A percentile compares a stretch with the other conserved stretches of the same genome.
Evolutionary conservation across 225 moss, liverwort and hornwort genomes (phyloP).

Genomic region (Anthoceros angustus): DNA sequence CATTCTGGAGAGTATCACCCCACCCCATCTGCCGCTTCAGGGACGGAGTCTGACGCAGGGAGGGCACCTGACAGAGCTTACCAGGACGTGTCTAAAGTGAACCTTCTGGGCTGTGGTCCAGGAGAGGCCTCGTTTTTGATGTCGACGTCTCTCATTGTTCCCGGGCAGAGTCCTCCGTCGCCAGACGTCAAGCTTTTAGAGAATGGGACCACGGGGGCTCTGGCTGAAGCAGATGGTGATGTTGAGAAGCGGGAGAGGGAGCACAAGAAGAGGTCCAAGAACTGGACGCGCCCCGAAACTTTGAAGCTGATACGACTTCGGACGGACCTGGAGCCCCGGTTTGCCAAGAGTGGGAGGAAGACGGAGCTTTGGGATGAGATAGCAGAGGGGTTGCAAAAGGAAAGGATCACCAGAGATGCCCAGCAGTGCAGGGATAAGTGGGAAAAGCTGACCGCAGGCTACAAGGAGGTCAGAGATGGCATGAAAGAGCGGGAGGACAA

Average conservation of each 20-base stretch:
- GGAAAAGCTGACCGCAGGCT: constrained; percentile 89
- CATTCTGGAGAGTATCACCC: neutral
- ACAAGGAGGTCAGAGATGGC: constrained; percentile 86
- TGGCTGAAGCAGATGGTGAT: constrained; percentile 36
- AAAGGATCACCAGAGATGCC: constrained; percentile 66
- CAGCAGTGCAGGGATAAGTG: constrained; percentile 93
- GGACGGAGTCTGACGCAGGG: neutral
- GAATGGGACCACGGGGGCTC: constrained; percentile 27
- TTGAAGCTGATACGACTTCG: constrained; percentile 66
- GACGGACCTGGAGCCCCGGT: constrained; percentile 67
- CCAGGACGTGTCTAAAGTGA: neutral
- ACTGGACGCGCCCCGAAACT: constrained; percentile 80
- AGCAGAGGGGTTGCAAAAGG: constrained; percentile 50
- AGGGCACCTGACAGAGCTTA: neutral
- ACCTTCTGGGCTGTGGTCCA: neutral
- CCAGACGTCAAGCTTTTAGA: neutral
- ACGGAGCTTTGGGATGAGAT: constrained; percentile 96
- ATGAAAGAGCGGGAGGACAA: constrained; percentile 71
- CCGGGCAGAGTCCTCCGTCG: neutral
- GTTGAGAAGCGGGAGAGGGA: constrained; percentile 64
- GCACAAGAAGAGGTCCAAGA: constrained; percentile 92
- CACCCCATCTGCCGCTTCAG: neutral
- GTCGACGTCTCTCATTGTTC: neutral
- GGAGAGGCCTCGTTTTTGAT: neutral
- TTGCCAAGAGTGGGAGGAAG: constrained; percentile 80